Conservation (phyloP, 805 yeast species). For the Hanseniaspora guilliermondii region DNA sequence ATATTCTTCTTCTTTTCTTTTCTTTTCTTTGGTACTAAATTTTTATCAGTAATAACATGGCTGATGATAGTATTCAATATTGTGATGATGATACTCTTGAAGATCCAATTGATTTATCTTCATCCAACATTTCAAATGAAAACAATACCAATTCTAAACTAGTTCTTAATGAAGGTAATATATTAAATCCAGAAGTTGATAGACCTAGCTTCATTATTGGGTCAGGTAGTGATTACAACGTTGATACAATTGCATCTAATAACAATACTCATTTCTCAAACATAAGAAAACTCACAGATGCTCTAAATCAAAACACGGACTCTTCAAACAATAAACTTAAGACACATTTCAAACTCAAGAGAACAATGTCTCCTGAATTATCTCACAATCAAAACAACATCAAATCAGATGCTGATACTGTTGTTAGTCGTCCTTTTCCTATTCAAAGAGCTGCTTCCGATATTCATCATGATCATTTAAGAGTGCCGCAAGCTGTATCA, state of each 20-base stretch:
- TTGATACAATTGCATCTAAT: not conserved
- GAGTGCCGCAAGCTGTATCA: conserved; percentile 1
- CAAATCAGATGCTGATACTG: not conserved
- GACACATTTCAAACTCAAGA: conserved; percentile 1
- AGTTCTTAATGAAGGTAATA: not conserved
- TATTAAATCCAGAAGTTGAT: not conserved
- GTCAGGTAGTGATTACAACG: not conserved
- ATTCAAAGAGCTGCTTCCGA: conserved; percentile 7
- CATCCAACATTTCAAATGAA: not conserved
- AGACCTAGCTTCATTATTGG: conserved; percentile 3
- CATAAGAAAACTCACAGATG: conserved; percentile 8
- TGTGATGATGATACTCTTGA: conserved; percentile 13
- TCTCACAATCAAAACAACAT: not conserved
- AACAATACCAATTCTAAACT: not conserved
- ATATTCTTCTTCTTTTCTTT: not conserved
- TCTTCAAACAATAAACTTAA: not conserved
- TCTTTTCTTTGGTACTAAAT: not conserved
- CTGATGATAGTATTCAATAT: conserved; percentile 3
- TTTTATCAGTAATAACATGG: not conserved
- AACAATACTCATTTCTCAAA: conserved; percentile 3
- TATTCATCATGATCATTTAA: not conserved
- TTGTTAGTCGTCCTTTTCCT: conserved; percentile 1
- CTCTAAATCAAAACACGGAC: not conserved
- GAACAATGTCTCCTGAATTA: not conserved
- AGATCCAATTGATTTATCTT: conserved; percentile 9